A percentile compares a stretch with the other conserved stretches of the same genome.
Conservation (phyloP, 495 filamentous ascomycete genomes). For the Extremus antarcticus region DNA sequence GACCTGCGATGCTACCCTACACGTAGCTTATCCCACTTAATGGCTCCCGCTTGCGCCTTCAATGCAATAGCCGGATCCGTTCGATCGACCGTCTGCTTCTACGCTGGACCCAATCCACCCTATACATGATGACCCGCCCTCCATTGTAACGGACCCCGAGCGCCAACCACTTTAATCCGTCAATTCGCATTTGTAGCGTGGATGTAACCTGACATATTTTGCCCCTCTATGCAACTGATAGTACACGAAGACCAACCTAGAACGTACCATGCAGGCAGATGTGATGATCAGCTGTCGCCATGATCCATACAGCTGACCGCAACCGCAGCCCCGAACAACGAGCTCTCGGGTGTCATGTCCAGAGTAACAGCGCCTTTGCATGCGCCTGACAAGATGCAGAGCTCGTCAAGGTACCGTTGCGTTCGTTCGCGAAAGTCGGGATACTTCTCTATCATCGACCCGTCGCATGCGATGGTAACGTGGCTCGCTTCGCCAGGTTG, state of each 20-base stretch:
- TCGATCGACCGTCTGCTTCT: too few species aligned
- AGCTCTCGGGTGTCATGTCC: slow-evolving; percentile 48
- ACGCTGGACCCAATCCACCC: too few species aligned
- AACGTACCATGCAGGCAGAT: too few species aligned
- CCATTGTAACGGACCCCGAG: too few species aligned
- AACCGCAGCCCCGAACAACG: slow-evolving; percentile 52
- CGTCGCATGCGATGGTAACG: slow-evolving; percentile 49
- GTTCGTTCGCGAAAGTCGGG: slow-evolving; percentile 41
- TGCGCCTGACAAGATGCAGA: slow-evolving; percentile 13
- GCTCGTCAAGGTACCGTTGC: slow-evolving; percentile 29
- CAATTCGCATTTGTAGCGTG: too few species aligned
- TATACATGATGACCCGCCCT: too few species aligned
- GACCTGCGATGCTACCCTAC: neutral
- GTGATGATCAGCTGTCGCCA: neutral
- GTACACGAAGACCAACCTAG: too few species aligned
- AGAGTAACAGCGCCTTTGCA: slow-evolving; percentile 36
- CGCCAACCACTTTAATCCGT: too few species aligned
- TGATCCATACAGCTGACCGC: slow-evolving; percentile 36
- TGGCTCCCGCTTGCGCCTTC: too few species aligned
- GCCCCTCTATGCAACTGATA: too few species aligned
- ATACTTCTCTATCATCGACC: slow-evolving; percentile 55
- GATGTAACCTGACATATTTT: too few species aligned
- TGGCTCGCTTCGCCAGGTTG: slow-evolving; percentile 19
- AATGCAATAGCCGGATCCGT: neutral
- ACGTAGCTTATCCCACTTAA: neutral